Conservation (phyloP, 2,329 filamentous ascomycete species). For the Immersiporthe knoxdaviesiana region DNA sequence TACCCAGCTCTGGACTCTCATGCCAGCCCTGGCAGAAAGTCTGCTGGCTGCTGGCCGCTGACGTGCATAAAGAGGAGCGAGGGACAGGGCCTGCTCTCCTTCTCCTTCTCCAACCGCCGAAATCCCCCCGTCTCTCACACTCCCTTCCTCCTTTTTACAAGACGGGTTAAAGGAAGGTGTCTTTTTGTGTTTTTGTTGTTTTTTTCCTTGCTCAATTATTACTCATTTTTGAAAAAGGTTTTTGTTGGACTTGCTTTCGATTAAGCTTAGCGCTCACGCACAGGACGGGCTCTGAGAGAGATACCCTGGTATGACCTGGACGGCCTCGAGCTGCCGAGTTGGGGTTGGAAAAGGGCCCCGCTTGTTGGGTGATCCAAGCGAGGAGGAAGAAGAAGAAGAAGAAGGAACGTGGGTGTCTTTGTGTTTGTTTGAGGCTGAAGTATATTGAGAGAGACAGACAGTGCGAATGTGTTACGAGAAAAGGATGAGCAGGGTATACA, state of each 20-base stretch:
- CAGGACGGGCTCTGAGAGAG: background rate
- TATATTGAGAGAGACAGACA: too few species aligned
- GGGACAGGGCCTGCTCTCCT: background rate
- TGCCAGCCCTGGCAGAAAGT: background rate
- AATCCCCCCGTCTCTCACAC: too few species aligned
- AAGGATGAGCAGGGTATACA: background rate
- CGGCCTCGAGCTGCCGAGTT: background rate
- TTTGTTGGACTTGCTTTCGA: background rate
- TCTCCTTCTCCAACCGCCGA: background rate
- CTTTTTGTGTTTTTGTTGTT: background rate
- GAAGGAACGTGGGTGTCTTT: background rate
- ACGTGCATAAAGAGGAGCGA: conserved; percentile 1
- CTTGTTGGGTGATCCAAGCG: background rate
- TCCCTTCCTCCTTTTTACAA: background rate
- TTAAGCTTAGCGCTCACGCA: background rate
- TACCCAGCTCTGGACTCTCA: background rate
- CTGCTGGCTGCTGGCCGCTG: background rate
- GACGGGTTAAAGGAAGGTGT: background rate
- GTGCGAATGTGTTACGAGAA: too few species aligned
- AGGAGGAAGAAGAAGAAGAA: background rate
- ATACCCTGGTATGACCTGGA: background rate
- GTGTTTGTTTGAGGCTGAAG: too few species aligned
- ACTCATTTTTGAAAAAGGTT: background rate
- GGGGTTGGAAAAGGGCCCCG: background rate
- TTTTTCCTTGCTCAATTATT: background rate